Conservation (phyloP, 106 monocot species). For the Narthecium ossifragum region DNA sequence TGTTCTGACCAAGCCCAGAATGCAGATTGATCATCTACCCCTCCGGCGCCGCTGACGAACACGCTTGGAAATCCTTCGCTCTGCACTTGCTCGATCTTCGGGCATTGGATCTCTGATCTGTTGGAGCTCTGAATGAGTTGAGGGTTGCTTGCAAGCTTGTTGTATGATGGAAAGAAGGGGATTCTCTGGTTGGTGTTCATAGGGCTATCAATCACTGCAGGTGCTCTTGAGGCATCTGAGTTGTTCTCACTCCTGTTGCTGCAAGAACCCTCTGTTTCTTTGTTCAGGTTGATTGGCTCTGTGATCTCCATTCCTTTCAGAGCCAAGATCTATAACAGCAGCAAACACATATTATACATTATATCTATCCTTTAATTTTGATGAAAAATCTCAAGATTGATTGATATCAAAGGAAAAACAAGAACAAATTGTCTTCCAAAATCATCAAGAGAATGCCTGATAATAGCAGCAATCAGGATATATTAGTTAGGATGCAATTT, state of each 20-base stretch:
- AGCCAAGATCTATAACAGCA: constrained; percentile 24
- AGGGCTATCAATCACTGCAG: constrained; percentile 3
- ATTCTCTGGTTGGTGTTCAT: constrained; percentile 29
- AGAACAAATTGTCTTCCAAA: too few relatives aligned
- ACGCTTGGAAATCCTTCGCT: background rate
- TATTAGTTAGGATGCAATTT: background rate
- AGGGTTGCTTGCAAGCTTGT: constrained; percentile 18
- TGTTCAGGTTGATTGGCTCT: constrained; percentile 49
- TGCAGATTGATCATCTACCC: constrained; percentile 1
- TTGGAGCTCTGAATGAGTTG: background rate
- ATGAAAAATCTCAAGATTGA: too few relatives aligned
- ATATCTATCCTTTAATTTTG: too few relatives aligned
- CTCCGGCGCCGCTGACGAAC: background rate
- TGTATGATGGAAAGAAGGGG: constrained; percentile 49
- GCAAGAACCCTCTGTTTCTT: constrained; percentile 59
- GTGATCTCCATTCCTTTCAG: constrained; percentile 28
- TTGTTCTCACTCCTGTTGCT: constrained; percentile 52
- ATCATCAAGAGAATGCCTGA: too few relatives aligned
- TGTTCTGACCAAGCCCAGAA: constrained; percentile 1
- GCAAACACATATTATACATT: background rate
- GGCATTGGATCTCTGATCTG: background rate
- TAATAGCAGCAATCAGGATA: too few relatives aligned
- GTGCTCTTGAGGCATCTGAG: constrained; percentile 8
- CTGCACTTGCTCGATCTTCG: background rate
- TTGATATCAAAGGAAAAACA: too few relatives aligned